Evolutionary conservation across 257 asterid species (phyloP), one percentile per base, ranked within the genome.

Genomic region (Orobanche coerulescens): DNA sequence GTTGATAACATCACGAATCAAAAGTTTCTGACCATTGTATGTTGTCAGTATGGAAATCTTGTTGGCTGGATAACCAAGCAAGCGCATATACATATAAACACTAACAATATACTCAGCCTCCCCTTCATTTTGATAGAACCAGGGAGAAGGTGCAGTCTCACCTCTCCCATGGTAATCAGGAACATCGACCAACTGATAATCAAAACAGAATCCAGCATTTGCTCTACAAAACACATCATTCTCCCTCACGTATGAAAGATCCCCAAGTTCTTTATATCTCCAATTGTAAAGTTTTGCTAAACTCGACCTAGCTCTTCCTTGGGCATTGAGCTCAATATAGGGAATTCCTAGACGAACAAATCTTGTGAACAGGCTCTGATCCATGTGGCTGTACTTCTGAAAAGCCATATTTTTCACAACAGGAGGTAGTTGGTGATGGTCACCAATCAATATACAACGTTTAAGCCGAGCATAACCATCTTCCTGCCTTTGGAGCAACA

Each of bases 321-420:
- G 98, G 52, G 98, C 98, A 72, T 93, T 93, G 49, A 93, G 90
- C 75, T 93, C 97, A 75, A 93, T 89, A 70, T 93, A 89, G 28
- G 98, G 98, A 71, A 89, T 84, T 53, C 97, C 98, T 30, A 93
- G 76, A 54, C 98, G 94, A 36, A 93, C 97, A 64, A 93, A 93
- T 81, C 98, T 84, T 25, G 98, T 89, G 73, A 93, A 93, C 34
- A 93, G 82, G 67, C 98, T 93, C 75, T 93, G 98, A 76, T 93
- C 98, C 98, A 93, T 93, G 76, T 93, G 98, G 68, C 98, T 93
- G 82, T 93, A 93, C 82, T 93, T 93, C 85, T 93, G 98, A 68
- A 93, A 93, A 73, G 98, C 98, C 98, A 93, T 93, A 75, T 93
- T 93, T 79, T 93, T 93, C 71, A 93, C 98, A 47, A 93, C 98